Percentiles rank a stretch among this genome's conserved stretches.
Conservation (phyloP, 208 protist genomes). For the Leishmania guyanensis region DNA sequence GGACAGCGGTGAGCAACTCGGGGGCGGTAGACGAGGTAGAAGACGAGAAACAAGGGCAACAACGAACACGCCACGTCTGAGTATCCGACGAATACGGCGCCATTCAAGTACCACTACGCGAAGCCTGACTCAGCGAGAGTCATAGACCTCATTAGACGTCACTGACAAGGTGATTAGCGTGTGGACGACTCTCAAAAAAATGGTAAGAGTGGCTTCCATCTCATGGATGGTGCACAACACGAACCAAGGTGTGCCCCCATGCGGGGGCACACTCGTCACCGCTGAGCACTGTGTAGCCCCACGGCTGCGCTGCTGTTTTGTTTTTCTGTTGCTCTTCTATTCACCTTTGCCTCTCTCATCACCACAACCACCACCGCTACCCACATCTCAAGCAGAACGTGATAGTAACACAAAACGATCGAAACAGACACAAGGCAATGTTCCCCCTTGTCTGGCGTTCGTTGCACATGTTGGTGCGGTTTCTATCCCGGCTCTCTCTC, state of each 20-base stretch:
- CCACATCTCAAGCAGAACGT: not conserved
- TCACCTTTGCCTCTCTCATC: not conserved
- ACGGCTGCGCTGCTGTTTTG: not conserved
- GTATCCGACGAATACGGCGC: not conserved
- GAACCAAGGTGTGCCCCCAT: not conserved
- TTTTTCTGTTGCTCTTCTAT: conserved; percentile 5
- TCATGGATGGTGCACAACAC: not conserved
- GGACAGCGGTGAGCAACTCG: not conserved
- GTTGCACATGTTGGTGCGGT: not conserved
- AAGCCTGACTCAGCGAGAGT: not conserved
- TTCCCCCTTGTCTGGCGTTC: not conserved
- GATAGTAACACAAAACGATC: not conserved
- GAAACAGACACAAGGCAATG: not conserved
- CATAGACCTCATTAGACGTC: not conserved
- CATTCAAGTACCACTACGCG: not conserved
- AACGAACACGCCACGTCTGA: not conserved
- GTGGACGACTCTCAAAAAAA: not conserved
- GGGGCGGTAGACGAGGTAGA: not conserved
- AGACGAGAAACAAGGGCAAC: not conserved
- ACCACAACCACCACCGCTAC: not conserved
- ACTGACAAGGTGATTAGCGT: not conserved
- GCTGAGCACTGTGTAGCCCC: not conserved
- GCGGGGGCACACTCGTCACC: not conserved
- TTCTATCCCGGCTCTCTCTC: not conserved
- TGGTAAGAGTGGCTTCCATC: too few relatives aligned